Conservation (phyloP, 2,329 filamentous ascomycete genomes). For the Triangularia setosa region DNA sequence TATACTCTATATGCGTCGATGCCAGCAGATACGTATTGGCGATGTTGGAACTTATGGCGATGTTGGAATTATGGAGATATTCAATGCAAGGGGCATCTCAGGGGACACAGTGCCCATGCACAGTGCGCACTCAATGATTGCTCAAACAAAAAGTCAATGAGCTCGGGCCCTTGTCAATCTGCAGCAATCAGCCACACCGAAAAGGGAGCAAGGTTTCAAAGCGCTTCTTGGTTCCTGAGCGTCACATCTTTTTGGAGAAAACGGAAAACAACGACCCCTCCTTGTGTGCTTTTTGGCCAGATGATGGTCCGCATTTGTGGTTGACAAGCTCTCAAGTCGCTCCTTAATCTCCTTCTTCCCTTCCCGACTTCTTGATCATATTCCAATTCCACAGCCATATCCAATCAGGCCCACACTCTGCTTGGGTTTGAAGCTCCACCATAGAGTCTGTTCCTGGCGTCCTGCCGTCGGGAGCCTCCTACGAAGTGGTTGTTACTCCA, state of each 20-base stretch:
- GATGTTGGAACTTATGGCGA: no score
- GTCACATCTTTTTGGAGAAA: slow-evolving; percentile 11
- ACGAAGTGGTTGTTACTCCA: background rate
- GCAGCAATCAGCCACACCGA: background rate
- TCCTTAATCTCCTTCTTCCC: slow-evolving; percentile 23
- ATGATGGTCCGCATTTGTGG: slow-evolving; percentile 28
- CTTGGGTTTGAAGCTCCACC: slow-evolving; percentile 1
- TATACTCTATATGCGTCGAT: no score
- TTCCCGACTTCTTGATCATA: background rate
- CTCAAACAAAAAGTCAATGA: no score
- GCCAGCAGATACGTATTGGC: no score
- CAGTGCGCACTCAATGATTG: background rate
- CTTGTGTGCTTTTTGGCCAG: slow-evolving; percentile 16
- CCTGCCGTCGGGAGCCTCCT: background rate
- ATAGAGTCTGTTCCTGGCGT: slow-evolving; percentile 4
- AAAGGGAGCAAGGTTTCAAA: background rate
- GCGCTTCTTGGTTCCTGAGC: slow-evolving; percentile 14
- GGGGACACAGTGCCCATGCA: background rate
- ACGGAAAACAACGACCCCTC: background rate
- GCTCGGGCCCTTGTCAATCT: background rate
- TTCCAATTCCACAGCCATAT: background rate
- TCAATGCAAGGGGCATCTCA: background rate
- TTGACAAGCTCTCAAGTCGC: slow-evolving; percentile 29
- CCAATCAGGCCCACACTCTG: background rate
- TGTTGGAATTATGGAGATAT: background rate